Base-by-base conservation (phyloP, 1,284 basidiomycete species). In the Ceratorhiza oryzae-sativae region DNA sequence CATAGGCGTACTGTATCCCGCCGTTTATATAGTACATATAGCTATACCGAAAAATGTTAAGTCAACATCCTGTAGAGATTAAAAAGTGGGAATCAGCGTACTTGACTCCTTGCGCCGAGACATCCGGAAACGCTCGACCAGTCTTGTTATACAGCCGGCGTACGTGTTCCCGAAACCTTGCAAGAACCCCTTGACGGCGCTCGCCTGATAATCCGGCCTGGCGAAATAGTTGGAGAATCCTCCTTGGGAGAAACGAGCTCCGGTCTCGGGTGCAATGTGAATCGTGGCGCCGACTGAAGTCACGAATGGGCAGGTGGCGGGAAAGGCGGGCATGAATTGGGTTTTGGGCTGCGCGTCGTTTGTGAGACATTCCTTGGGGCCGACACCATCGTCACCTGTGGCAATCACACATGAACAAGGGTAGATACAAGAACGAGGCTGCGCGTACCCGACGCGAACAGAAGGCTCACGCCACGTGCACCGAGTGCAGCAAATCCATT, bases 151-250 rank as follows among this genome's bases (percentile, higher is more conserved):
- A 70, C 34, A 59, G 34, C 4, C 79, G 78, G 9, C 72, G 73
- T 23, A 74, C 53, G 74, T 77, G 73, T 81, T 79, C 61, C 79
- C 80, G 77, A 84, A 84, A 18, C 77, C 81, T 81, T 18, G 74
- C 74, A 2, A 76, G 72, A 3, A 77, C 76, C 0, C 75, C 70
- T 46, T 75, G 73, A 73, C 79, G 77, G 12, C 76, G 2, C 79
- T 72, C 15, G 75, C 75, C 77, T 91, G 90, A 77, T 88, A 92
- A 13, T 79, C 80, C 3, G 86, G 86, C 0, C 72, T 81, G 2
- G 83, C 75, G 75, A 91, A 92, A 79, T 86, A 86, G 77, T 86
- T 84, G 32, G 87, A 88, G 80, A 90, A 90, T 5, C 88, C 88
- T 67, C 87, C 88, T 25, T 88, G 87, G 25, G 81, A 83, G 82